Conservation (phyloP, 2,329 filamentous ascomycete species). For the Neobulgaria alba region DNA sequence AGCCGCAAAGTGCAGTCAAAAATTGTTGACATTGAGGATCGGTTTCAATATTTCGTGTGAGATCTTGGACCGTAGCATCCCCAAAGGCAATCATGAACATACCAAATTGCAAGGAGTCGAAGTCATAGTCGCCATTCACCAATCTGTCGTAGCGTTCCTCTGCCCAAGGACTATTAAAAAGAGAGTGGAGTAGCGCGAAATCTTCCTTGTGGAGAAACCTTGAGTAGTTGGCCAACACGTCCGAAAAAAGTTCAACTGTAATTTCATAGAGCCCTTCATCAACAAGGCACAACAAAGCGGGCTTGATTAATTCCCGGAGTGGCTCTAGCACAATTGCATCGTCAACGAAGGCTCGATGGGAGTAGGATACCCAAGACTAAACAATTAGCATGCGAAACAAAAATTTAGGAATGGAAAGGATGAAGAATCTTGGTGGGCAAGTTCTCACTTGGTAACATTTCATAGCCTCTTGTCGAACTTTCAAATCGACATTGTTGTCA, state of each 20-base stretch:
- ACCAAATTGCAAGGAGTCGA: constrained; percentile 57
- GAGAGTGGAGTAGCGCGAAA: constrained; percentile 45
- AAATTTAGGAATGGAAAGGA: not conserved
- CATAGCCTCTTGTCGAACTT: constrained; percentile 46
- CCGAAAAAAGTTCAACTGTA: constrained; percentile 55
- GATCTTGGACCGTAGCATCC: constrained; percentile 52
- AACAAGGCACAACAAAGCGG: constrained; percentile 52
- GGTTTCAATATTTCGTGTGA: constrained; percentile 45
- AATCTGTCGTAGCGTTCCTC: constrained; percentile 46
- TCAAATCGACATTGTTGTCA: constrained; percentile 34
- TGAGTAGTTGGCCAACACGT: constrained; percentile 56
- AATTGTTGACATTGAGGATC: constrained; percentile 41
- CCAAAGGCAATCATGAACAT: constrained; percentile 61
- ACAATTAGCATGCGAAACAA: constrained; percentile 7
- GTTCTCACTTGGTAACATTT: constrained; percentile 49
- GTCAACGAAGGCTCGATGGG: constrained; percentile 53
- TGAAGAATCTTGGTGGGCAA: too few species aligned
- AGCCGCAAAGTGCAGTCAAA: constrained; percentile 50
- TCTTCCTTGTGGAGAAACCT: constrained; percentile 52
- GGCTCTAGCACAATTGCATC: constrained; percentile 48
- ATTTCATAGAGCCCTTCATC: constrained; percentile 49
- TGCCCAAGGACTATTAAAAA: constrained; percentile 55
- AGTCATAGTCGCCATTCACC: constrained; percentile 51
- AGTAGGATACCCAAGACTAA: constrained; percentile 67
- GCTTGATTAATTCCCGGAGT: constrained; percentile 50